Conservation (phyloP, 1,284 basidiomycete species). For the Tetrapyrgos nigripes region DNA sequence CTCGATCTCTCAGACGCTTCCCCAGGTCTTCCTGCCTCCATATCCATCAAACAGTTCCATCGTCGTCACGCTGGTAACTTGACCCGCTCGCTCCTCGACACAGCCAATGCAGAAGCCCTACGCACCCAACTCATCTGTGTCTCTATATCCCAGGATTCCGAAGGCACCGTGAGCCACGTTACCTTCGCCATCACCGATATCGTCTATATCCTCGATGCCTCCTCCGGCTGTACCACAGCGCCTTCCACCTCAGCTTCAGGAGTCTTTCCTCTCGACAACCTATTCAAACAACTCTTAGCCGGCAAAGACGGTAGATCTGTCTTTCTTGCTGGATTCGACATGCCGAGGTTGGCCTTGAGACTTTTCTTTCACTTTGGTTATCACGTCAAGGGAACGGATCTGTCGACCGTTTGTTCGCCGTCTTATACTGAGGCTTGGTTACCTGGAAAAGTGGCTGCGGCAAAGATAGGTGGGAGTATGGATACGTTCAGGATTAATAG, state of each 20-base stretch:
- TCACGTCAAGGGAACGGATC: slow-evolving; percentile 37
- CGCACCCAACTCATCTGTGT: not conserved
- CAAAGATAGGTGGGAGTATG: slow-evolving; percentile 8
- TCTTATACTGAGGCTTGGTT: slow-evolving; percentile 25
- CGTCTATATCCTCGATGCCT: slow-evolving; percentile 1
- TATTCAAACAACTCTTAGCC: not conserved
- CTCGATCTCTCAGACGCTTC: not conserved
- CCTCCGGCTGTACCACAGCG: not conserved
- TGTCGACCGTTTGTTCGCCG: slow-evolving; percentile 32
- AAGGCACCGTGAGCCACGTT: slow-evolving; percentile 2
- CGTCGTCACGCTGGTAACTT: slow-evolving; percentile 3
- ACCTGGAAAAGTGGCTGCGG: slow-evolving; percentile 34
- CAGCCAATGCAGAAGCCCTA: not conserved
- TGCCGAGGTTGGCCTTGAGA: slow-evolving; percentile 36
- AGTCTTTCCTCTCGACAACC: not conserved
- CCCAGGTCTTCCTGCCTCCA: not conserved
- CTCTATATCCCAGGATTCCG: slow-evolving; percentile 4
- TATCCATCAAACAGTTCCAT: not conserved
- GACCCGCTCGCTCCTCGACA: not conserved
- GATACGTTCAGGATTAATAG: slow-evolving; percentile 28
- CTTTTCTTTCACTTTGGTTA: slow-evolving; percentile 28
- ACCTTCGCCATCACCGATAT: not conserved
- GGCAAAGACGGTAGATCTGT: not conserved
- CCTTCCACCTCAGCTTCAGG: not conserved
- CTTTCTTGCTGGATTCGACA: slow-evolving; percentile 37